Evolutionary conservation across 306 rosid genomes (phyloP), one percentile per base, ranked within the genome.

Genomic region (Alnus rubra): DNA sequence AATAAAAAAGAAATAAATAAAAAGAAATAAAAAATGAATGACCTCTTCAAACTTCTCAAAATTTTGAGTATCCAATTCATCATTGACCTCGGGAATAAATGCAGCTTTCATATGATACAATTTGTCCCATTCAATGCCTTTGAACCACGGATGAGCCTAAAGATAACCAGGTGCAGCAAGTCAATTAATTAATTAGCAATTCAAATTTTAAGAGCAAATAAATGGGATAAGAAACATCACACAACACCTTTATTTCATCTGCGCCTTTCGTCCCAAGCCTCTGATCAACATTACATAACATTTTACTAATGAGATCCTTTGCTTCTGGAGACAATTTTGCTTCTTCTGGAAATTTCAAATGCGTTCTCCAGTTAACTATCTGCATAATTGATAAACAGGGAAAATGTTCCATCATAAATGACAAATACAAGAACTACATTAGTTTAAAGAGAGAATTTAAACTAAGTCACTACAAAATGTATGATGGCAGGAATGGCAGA

Each of bases 41-140:
- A 96, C 99, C 98, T 93, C 99, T 52, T 96, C 98, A 86, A 96
- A 96, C 91, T 96, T 96, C 88, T 96, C 98, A 86, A 96, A 96
- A 82, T 96, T 96, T 85, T 95, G 99, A 86, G 99, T 95, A 85
- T 95, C 99, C 76, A 95, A 82, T 86, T 93, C 99, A 82, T 86
- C 97, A 69, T 91, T 93, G 89, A 95, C 98, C 90, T 95, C 98
- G 16, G 99, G 99, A 84, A 96, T 90, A 84, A 96, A 96, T 82
- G 97, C 99, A 82, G 99, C 99, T 84, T 88, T 89, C 87, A 91
- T 93, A 69, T 93, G 94, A 88, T 96, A 91, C 85, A 96, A 79
- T 69, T 86, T 91, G 76, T 91, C 97, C 98, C 99, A 96, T 76
- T 96, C 97, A 76, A 93, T 79, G 67, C 92, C 96, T 79, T 86